Percentiles rank a stretch among this genome's conserved stretches.
Conservation (phyloP, 1,139 yeast genomes). For the Yamadazyma jaroonii region DNA sequence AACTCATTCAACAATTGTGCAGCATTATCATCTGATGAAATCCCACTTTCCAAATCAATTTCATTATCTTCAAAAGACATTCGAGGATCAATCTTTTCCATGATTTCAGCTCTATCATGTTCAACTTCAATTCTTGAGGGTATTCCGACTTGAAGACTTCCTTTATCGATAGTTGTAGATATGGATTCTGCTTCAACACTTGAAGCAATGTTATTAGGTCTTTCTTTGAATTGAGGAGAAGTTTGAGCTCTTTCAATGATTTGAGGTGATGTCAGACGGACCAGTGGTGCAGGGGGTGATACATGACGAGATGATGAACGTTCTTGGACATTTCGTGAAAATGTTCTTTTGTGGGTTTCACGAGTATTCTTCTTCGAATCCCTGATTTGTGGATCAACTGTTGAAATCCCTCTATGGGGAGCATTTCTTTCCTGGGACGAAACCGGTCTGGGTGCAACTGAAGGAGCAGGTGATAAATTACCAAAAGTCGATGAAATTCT, state of each 20-base stretch:
- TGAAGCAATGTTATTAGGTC: constrained; percentile 12
- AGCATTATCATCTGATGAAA: constrained; percentile 17
- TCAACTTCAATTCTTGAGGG: constrained; percentile 14
- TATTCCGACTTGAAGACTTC: constrained; percentile 16
- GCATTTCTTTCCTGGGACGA: too few relatives aligned
- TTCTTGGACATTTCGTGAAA: too few relatives aligned
- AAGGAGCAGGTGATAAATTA: too few relatives aligned
- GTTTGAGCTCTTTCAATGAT: not conserved
- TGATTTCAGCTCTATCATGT: constrained; percentile 14
- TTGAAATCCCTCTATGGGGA: too few relatives aligned
- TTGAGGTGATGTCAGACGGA: not conserved
- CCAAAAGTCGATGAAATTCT: too few relatives aligned
- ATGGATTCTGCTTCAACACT: constrained; percentile 17
- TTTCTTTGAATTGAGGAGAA: not conserved
- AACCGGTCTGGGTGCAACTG: too few relatives aligned
- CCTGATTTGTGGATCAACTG: too few relatives aligned
- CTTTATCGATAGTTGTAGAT: constrained; percentile 13
- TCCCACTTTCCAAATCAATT: constrained; percentile 14
- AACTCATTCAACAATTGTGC: constrained; percentile 22
- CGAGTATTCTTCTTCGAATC: too few relatives aligned
- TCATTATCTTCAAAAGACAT: constrained; percentile 9
- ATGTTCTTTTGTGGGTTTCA: too few relatives aligned
- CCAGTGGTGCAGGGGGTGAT: too few relatives aligned
- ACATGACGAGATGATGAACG: too few relatives aligned
- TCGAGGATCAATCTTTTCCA: constrained; percentile 19